Evolutionary conservation across 495 filamentous ascomycete species (phyloP), one percentile per base, ranked within the genome.

Genomic region (Patellaria atrata): DNA sequence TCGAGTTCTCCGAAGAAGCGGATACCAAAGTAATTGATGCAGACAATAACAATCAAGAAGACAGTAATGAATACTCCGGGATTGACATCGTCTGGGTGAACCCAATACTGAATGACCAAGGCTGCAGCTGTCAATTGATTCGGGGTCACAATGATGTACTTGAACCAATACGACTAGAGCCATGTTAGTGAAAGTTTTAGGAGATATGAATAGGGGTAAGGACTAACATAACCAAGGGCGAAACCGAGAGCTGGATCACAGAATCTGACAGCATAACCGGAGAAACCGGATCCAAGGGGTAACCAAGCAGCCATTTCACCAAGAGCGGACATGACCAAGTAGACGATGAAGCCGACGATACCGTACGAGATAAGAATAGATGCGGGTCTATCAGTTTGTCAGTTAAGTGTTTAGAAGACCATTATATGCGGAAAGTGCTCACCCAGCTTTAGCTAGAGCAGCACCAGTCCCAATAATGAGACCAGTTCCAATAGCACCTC

Each of bases 401-500:
- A 46, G 38, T 35, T 21, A 9, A 34, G 13, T 11, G 10, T 28
- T 8, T 22, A 24, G 9, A 8, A 37, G 27, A 5, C n/a, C n/a
- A n/a, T n/a, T n/a, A n/a, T n/a, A n/a, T n/a, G 31, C 39, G 10
- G 21, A 27, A 35, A 32, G 47, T 18, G 31, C 53, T 10, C 38
- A 52, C 28, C 80, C 78, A 41, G 68, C 75, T 50, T 64, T 58
- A 19, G 73, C 66, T 18, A 81, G 68, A 12, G 71, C 69, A 42
- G 65, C 59, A 20, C 74, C 75, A 30, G 72, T 78, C 22, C 63
- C 68, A 33, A 74, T 66, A 50, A 72, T 69, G 47, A 75, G 51
- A 15, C 73, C 77, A 21, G 79, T 83, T 41, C 80, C 82, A 42
- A 91, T 80, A 8, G 82, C 82, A 29, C 79, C 79, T 18, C 82